Percentiles rank a stretch among this genome's conserved stretches.
Conservation (phyloP, 768 basidiomycete species). For the Mycena galericulata region DNA sequence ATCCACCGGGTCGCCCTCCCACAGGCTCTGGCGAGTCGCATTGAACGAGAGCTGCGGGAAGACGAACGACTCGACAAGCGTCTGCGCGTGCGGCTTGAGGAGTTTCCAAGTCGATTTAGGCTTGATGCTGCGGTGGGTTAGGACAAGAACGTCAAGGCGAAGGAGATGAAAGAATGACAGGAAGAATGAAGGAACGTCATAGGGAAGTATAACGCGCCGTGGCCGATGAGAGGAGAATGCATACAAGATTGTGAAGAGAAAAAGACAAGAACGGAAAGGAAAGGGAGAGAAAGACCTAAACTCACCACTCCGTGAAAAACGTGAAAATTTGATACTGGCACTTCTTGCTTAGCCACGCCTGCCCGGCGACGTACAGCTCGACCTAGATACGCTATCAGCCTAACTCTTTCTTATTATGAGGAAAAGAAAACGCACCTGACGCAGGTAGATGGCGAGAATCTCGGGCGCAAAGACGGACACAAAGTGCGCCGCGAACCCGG, state of each 20-base stretch:
- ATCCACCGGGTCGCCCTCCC: constrained; percentile 87
- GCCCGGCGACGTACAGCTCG: constrained; percentile 78
- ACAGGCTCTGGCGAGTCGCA: constrained; percentile 71
- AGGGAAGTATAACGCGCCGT: too few species aligned
- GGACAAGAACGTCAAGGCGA: background rate
- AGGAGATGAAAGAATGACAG: background rate
- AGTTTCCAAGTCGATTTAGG: constrained; percentile 92
- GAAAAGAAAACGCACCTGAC: constrained; percentile 42
- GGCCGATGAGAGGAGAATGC: too few species aligned
- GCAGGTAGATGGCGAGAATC: constrained; percentile 84
- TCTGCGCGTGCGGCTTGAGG: constrained; percentile 87
- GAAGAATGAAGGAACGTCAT: too few species aligned
- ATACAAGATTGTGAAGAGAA: too few species aligned
- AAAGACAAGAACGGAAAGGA: too few species aligned
- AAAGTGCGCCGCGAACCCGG: constrained; percentile 81
- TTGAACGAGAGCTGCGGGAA: constrained; percentile 92
- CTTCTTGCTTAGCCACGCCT: constrained; percentile 85
- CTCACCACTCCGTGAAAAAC: constrained; percentile 91
- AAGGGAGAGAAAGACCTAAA: constrained; percentile 3
- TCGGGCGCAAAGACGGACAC: constrained; percentile 85
- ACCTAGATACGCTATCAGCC: constrained; percentile 45
- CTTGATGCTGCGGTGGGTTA: constrained; percentile 71
- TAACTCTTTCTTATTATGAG: too few species aligned
- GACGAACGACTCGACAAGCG: constrained; percentile 81
- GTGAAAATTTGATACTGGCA: constrained; percentile 86